Evolutionary conservation across 352 stramenopile species (phyloP), one percentile per base, ranked within the genome.

Genomic region (Phytophthora tubulina): DNA sequence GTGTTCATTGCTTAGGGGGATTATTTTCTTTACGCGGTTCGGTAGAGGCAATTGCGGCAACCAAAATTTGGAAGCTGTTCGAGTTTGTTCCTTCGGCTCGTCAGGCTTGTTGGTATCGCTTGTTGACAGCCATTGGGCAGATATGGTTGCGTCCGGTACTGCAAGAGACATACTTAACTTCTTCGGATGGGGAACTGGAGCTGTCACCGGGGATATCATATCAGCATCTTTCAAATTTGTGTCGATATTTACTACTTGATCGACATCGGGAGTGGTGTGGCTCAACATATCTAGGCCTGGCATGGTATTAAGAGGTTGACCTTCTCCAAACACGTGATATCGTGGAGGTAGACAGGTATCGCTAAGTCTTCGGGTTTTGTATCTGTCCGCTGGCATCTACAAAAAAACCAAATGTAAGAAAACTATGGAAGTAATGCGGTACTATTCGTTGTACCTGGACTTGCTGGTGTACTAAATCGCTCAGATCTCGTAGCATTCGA

Each of bases 401-500:
- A 27, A 27, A 27, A 21, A 21, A 27, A 27, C 21, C 21, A 27
- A 27, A 27, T 27, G 21, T 27, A 27, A 27, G 21, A 27, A 27
- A 27, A 27, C 1, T 27, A 27, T 27, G 21, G 21, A 27, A 27
- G 21, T 27, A 27, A 27, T 27, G 21, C 21, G 21, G 21, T 27
- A 27, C 21, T 27, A 27, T 27, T 17, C 14, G 15, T n/a, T n/a
- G 41, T 27, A 66, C 52, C 53, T 62, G 42, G 7, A 63, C 4
- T 13, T 73, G 57, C 15, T 42, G 50, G 21, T 63, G 42, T 38
- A 69, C 49, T 11, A 50, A n/a, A 4, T 31, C 42, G 13, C 35
- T 73, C 15, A 73, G 41, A 2, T 72, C 56, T 35, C 57, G 32
- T 15, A 72, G 10, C 46, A 72, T 64, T 36, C 27, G 49, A 21